A percentile compares a stretch with the other conserved stretches of the same genome.
Evolutionary conservation across 352 stramenopile genomes (phyloP).

Genomic region (Pythium biforme): DNA sequence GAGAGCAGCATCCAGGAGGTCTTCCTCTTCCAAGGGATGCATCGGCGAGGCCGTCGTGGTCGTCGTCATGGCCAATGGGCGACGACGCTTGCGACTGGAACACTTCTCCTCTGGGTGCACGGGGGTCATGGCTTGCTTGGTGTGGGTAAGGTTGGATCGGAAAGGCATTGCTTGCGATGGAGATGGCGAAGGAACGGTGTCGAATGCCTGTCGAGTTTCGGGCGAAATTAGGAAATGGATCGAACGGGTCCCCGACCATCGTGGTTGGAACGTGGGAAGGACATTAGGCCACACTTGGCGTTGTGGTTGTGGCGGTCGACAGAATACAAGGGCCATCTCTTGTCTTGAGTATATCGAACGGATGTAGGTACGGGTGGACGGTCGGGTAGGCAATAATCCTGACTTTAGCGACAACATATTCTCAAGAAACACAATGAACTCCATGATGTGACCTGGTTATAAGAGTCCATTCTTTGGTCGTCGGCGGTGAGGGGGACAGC

Average conservation of each 20-base stretch:
- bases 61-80: not conserved
- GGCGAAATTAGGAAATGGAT: constrained; percentile 35
- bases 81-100: constrained; percentile 24
- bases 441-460: constrained; percentile 18
- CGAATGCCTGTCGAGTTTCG: not conserved
- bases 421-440: too few relatives aligned
- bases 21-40: not conserved
- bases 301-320: constrained; percentile 29
- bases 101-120: constrained; percentile 23
- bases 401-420: not conserved
- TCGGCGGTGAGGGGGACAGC: not conserved
- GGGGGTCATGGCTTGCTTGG: constrained; percentile 10
- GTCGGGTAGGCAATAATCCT: constrained; percentile 14
- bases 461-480: constrained; percentile 10
- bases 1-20: constrained; percentile 1
- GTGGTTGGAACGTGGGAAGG: constrained; percentile 2
- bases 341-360: constrained; percentile 27
- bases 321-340: constrained; percentile 12
- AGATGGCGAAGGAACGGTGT: not conserved
- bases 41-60: constrained; percentile 2
- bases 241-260: not conserved
- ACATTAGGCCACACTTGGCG: not conserved
- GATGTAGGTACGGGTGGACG: constrained; percentile 12
- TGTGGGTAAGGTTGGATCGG: not conserved
- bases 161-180: constrained; percentile 4